Conservation (phyloP, 192 early-diverging fungal species). For the Rhizophagus clarus region DNA sequence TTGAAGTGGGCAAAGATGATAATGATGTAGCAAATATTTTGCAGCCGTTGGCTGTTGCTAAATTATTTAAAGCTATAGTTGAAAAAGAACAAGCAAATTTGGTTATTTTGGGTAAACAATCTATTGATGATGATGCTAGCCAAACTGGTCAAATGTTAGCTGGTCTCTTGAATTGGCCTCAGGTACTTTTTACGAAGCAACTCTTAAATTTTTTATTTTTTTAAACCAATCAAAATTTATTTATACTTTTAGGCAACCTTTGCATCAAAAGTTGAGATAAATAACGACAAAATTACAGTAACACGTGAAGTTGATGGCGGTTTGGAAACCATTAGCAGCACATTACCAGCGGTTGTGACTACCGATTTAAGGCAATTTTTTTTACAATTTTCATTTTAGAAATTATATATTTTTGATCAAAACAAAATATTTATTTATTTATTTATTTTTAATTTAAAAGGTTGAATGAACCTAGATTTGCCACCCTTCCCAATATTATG, state of each 20-base stretch:
- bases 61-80: constrained; percentile 86
- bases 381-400: not conserved
- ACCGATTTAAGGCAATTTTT: constrained; percentile 83
- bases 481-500: constrained; percentile 96
- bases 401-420: constrained; percentile 17
- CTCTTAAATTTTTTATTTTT: too few species aligned
- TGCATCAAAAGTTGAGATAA: constrained; percentile 92
- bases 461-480: constrained; percentile 95
- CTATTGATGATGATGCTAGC: constrained; percentile 97
- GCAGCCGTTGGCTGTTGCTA: constrained; percentile 90
- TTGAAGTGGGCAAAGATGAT: constrained; percentile 75
- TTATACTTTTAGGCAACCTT: constrained; percentile 78
- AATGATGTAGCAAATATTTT: constrained; percentile 46
- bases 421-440: constrained; percentile 1
- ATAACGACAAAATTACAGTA: constrained; percentile 70
- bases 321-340: constrained; percentile 82
- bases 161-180: constrained; percentile 90
- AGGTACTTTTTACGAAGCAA: constrained; percentile 49
- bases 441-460: constrained; percentile 40
- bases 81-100: constrained; percentile 91
- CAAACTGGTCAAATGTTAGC: constrained; percentile 99
- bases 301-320: constrained; percentile 98
- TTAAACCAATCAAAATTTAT: not conserved
- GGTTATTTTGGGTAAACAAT: constrained; percentile 97
- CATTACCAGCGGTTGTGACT: constrained; percentile 92